These are phyloP conservation scores for Polychaeton citri DNA, from an alignment of 2,329 filamentous ascomycete genomes.

Conservation along the genomic window DNA sequence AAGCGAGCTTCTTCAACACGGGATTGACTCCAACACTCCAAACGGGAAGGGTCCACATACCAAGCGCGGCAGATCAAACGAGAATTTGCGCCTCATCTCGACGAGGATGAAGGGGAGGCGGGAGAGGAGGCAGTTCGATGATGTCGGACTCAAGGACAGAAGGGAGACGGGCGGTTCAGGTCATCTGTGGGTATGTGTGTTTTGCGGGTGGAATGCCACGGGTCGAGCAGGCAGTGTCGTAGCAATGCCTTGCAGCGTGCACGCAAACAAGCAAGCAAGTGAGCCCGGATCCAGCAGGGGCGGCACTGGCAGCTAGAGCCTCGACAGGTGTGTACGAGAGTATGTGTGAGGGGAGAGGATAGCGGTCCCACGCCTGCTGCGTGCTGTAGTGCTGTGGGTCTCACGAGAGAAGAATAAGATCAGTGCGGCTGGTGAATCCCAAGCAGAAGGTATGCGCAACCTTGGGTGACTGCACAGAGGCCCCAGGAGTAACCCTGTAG, in stretches of 20 bases:
- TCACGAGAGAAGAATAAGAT: not conserved
- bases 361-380: not conserved
- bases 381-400: not conserved
- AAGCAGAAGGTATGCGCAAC: not conserved
- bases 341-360: not conserved
- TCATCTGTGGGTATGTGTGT: not conserved
- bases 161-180: not conserved
- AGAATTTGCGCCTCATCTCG: conserved; percentile 31
- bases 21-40: conserved; percentile 1
- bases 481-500: no score
- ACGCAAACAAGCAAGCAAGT: not conserved
- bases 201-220: no score
- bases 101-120: no score
- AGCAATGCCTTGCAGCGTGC: not conserved
- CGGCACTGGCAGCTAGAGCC: no score
- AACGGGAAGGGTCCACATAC: conserved; percentile 15
- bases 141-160: not conserved
- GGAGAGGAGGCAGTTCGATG: not conserved
- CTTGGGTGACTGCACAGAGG: no score
- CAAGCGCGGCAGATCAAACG: conserved; percentile 29
- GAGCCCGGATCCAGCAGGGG: no score
- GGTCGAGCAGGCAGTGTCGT: not conserved
- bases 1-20: no score
- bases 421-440: not conserved
- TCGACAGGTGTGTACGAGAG: no score